Conservation (phyloP, 2,329 filamentous ascomycete genomes). For the Penicillium polonicum region DNA sequence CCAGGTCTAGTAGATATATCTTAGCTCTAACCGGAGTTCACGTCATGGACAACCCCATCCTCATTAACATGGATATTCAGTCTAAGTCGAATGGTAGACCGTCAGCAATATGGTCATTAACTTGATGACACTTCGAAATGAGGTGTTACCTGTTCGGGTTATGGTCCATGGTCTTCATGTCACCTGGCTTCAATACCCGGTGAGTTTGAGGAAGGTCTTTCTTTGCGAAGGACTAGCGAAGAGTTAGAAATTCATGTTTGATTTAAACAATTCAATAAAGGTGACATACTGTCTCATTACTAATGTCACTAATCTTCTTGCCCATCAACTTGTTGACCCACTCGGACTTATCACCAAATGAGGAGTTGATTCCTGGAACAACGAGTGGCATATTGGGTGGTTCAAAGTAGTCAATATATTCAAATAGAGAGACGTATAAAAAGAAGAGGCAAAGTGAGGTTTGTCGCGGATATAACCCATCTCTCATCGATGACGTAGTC, state of each 20-base stretch:
- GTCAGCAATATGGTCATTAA: background rate
- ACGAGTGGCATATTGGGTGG: slow-evolving; percentile 47
- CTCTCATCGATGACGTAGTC: slow-evolving; percentile 5
- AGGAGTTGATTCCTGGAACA: slow-evolving; percentile 43
- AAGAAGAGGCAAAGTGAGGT: background rate
- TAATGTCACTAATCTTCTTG: slow-evolving; percentile 45
- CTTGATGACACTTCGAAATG: background rate
- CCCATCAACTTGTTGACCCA: slow-evolving; percentile 49
- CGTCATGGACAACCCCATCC: slow-evolving; percentile 45
- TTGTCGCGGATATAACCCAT: background rate
- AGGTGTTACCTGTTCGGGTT: slow-evolving; percentile 42
- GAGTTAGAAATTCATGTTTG: background rate
- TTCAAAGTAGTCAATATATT: background rate
- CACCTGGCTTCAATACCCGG: slow-evolving; percentile 43
- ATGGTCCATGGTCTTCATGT: slow-evolving; percentile 43
- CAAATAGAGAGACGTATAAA: background rate
- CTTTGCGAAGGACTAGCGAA: slow-evolving; percentile 45
- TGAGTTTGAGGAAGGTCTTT: slow-evolving; percentile 47
- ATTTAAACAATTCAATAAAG: too few species aligned
- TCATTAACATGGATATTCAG: slow-evolving; percentile 48
- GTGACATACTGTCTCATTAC: slow-evolving; percentile 36
- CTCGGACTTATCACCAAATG: slow-evolving; percentile 36
- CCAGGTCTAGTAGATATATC: background rate
- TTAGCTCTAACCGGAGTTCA: slow-evolving; percentile 38
- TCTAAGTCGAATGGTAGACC: slow-evolving; percentile 21